Percentiles rank a stretch among this genome's conserved stretches.
phyloP scores from a whole-genome alignment of 2,329 filamentous ascomycete genomes.

The Ampelomyces quisqualis region DNA sequence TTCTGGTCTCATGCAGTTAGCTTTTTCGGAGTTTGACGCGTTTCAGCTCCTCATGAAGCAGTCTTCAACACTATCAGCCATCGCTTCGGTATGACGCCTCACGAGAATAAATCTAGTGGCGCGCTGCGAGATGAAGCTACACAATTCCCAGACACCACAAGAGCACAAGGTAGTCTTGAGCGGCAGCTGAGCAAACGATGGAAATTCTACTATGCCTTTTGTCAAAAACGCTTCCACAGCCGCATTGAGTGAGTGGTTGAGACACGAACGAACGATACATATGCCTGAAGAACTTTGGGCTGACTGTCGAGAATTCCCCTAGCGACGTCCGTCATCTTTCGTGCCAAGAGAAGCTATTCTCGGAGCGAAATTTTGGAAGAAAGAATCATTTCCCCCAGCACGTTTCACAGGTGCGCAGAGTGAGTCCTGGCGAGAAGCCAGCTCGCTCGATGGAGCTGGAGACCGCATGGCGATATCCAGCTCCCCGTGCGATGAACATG shows the following conservation, averaged over 20 bases:
- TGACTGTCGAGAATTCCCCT: slow-evolving; percentile 42
- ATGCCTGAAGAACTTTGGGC: slow-evolving; percentile 45
- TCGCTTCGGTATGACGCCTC: slow-evolving; percentile 1
- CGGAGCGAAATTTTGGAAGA: slow-evolving; percentile 56
- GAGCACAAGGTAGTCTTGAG: no score
- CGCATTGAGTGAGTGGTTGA: slow-evolving; percentile 58
- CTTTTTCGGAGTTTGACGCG: no score
- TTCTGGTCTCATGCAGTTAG: not conserved
- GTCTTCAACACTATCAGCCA: slow-evolving; percentile 1
- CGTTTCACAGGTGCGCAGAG: slow-evolving; percentile 51
- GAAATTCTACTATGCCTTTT: slow-evolving; percentile 32
- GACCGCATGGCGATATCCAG: slow-evolving; percentile 25
- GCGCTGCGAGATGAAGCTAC: slow-evolving; percentile 14
- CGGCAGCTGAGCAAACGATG: slow-evolving; percentile 17
- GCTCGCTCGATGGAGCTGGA: slow-evolving; percentile 28
- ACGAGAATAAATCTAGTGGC: slow-evolving; percentile 19
- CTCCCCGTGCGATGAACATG: no score
- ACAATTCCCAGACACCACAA: slow-evolving; percentile 3
- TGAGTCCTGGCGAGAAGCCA: slow-evolving; percentile 44
- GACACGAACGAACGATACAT: slow-evolving; percentile 65
- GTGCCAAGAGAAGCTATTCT: slow-evolving; percentile 59
- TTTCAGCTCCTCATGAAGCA: not conserved
- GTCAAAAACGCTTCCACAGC: slow-evolving; percentile 36
- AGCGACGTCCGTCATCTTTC: slow-evolving; percentile 50
- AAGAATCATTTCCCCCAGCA: slow-evolving; percentile 56